These are phyloP conservation scores for Clonostachys byssicola DNA, from an alignment of 2,329 filamentous ascomycete genomes.

Conservation along the genomic window DNA sequence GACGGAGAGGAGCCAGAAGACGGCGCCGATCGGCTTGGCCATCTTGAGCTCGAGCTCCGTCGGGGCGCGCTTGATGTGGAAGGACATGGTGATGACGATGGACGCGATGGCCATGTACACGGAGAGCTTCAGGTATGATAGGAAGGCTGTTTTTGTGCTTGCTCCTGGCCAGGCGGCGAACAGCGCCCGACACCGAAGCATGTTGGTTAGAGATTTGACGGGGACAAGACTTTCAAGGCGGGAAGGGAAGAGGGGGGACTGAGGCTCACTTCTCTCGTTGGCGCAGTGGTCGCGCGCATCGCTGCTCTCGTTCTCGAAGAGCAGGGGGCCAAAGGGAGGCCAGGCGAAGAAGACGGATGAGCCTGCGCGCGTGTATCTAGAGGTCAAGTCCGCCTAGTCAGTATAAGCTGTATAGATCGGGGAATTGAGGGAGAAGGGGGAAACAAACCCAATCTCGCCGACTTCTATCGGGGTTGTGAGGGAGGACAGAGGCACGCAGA, in stretches of 20 bases:
- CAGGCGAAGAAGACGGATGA: slow-evolving; percentile 49
- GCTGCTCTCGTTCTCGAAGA: slow-evolving; percentile 71
- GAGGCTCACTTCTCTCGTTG: slow-evolving; percentile 62
- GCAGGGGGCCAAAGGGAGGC: slow-evolving; percentile 61
- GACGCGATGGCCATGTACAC: slow-evolving; percentile 90
- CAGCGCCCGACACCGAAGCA: too few species aligned
- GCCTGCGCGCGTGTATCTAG: slow-evolving; percentile 12
- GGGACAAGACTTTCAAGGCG: background rate
- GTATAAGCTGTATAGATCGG: background rate
- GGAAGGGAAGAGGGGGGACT: background rate
- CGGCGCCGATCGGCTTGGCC: slow-evolving; percentile 75
- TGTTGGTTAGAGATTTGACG: too few species aligned
- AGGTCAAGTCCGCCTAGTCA: background rate
- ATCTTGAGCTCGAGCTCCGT: slow-evolving; percentile 68
- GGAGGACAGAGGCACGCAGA: slow-evolving; percentile 31
- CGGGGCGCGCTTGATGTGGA: slow-evolving; percentile 78
- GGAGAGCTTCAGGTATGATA: slow-evolving; percentile 85
- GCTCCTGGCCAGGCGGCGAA: background rate
- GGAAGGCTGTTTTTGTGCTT: slow-evolving; percentile 51
- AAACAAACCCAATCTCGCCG: slow-evolving; percentile 28
- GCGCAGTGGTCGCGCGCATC: slow-evolving; percentile 77
- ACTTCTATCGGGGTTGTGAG: slow-evolving; percentile 39
- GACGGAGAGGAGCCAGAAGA: slow-evolving; percentile 83
- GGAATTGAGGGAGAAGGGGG: background rate
- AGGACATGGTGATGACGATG: slow-evolving; percentile 87